Conservation (phyloP, 139 green algal species). For the Ostreobium quekettii region DNA sequence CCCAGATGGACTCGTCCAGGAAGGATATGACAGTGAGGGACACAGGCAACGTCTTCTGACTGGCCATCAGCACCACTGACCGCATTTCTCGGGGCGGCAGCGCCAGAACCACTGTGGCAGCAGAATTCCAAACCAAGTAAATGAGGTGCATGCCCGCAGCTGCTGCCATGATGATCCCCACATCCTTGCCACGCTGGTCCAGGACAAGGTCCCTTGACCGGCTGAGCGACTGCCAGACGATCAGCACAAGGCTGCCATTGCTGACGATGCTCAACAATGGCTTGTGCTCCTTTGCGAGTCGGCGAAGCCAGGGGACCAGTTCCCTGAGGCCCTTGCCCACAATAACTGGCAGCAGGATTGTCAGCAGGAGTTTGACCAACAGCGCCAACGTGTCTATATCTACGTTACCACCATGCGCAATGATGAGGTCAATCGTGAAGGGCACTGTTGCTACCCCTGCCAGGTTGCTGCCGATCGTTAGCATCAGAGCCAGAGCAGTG, state of each 20-base stretch:
- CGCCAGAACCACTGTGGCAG: conserved; percentile 31
- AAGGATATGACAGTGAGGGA: conserved; percentile 44
- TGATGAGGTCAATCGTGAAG: conserved; percentile 44
- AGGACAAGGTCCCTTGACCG: neutral
- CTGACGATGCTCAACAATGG: conserved; percentile 28
- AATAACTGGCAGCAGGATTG: conserved; percentile 58
- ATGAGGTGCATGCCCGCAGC: conserved; percentile 40
- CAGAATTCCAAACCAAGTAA: conserved; percentile 45
- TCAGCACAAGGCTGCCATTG: conserved; percentile 37
- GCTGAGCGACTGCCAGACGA: conserved; percentile 56
- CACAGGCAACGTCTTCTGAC: conserved; percentile 49
- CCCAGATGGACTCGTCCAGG: conserved; percentile 30
- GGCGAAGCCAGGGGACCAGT: conserved; percentile 2
- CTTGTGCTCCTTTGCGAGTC: conserved; percentile 32
- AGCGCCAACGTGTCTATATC: conserved; percentile 50
- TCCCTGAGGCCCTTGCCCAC: conserved; percentile 55
- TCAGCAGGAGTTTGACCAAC: conserved; percentile 66
- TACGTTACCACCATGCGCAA: conserved; percentile 32
- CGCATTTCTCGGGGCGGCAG: conserved; percentile 43
- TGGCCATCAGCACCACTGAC: conserved; percentile 37
- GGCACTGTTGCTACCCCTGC: conserved; percentile 64
- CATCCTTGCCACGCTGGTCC: neutral
- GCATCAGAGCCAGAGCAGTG: conserved; percentile 61
- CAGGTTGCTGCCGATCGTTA: conserved; percentile 72
- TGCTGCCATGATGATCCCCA: conserved; percentile 21